Percentiles rank a stretch among this genome's conserved stretches.
These are phyloP conservation scores for Trametes polyzona DNA, from an alignment of 1,284 basidiomycete genomes.

Conservation along the genomic window DNA sequence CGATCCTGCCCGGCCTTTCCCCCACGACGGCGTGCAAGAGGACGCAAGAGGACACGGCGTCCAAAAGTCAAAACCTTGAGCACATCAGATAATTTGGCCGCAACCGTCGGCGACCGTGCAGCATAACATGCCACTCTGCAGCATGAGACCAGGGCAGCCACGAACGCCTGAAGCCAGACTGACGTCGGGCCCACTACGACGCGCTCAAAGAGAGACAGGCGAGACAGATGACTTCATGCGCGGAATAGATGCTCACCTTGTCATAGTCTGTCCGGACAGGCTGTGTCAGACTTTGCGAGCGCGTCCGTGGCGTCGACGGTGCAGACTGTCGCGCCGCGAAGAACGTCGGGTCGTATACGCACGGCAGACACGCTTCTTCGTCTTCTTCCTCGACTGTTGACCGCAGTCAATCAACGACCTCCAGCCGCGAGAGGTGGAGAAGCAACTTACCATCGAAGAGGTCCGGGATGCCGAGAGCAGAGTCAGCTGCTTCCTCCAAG, in stretches of 20 bases:
- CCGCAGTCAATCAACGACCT: slow-evolving; percentile 12
- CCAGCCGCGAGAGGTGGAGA: background rate
- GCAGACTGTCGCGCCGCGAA: slow-evolving; percentile 27
- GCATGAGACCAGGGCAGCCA: slow-evolving; percentile 11
- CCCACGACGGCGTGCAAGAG: slow-evolving; percentile 5
- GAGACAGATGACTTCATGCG: background rate
- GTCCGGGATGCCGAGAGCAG: slow-evolving; percentile 23
- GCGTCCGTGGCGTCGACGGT: slow-evolving; percentile 9
- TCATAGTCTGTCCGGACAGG: slow-evolving; percentile 14
- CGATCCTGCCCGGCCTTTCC: slow-evolving; percentile 5
- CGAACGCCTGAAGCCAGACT: slow-evolving; percentile 8
- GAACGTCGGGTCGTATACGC: slow-evolving; percentile 35
- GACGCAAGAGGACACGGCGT: background rate
- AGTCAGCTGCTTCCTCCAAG: slow-evolving; percentile 26
- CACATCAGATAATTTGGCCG: slow-evolving; percentile 3
- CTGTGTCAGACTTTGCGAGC: slow-evolving; percentile 19
- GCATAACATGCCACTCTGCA: background rate
- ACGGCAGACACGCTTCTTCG: slow-evolving; percentile 33
- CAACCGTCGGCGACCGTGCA: slow-evolving; percentile 7
- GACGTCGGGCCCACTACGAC: slow-evolving; percentile 4
- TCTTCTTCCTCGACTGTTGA: slow-evolving; percentile 34
- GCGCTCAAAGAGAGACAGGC: slow-evolving; percentile 3
- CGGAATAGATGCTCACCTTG: slow-evolving; percentile 23
- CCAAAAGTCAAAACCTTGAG: slow-evolving; percentile 19
- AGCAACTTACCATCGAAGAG: slow-evolving; percentile 30